These are phyloP conservation scores for Marasmius sp. DNA, from an alignment of 1,284 basidiomycete species.

Conservation along the genomic window DNA sequence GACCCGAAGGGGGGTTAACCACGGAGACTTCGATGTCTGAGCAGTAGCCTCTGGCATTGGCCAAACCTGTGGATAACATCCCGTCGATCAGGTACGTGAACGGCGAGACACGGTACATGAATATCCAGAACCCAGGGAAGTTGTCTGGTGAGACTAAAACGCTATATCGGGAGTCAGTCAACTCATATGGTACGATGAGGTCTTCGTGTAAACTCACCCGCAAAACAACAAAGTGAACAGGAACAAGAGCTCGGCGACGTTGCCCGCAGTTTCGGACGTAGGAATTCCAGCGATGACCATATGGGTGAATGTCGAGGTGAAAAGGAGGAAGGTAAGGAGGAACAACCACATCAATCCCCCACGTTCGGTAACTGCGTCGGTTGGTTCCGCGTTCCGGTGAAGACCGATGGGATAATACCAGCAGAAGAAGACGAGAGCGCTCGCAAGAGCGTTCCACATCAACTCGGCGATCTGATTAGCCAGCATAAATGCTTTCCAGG, in stretches of 20 bases:
- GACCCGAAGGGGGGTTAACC: conserved; percentile 57
- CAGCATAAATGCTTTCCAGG: conserved; percentile 73
- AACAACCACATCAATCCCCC: conserved; percentile 57
- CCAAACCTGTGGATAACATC: conserved; percentile 30
- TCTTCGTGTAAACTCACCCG: conserved; percentile 1
- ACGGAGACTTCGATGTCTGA: conserved; percentile 36
- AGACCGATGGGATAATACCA: conserved; percentile 75
- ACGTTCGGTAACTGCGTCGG: conserved; percentile 37
- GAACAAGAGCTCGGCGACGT: conserved; percentile 8
- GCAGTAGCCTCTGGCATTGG: conserved; percentile 28
- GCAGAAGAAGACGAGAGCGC: conserved; percentile 59
- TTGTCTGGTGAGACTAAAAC: conserved; percentile 53
- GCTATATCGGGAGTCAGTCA: conserved; percentile 26
- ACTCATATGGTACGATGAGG: not conserved
- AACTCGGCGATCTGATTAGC: conserved; percentile 63
- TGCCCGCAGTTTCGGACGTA: conserved; percentile 36
- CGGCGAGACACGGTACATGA: conserved; percentile 65
- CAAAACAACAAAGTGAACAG: not conserved
- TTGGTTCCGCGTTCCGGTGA: conserved; percentile 29
- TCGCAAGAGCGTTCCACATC: conserved; percentile 64
- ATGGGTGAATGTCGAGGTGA: conserved; percentile 49
- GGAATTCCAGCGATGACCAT: conserved; percentile 38
- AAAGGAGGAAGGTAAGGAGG: conserved; percentile 52
- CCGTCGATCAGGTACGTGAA: conserved; percentile 65
- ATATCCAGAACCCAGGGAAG: conserved; percentile 65